phyloP scores from a whole-genome alignment of 192 early-diverging fungal genomes.

The Backusella parvicylindrica region DNA sequence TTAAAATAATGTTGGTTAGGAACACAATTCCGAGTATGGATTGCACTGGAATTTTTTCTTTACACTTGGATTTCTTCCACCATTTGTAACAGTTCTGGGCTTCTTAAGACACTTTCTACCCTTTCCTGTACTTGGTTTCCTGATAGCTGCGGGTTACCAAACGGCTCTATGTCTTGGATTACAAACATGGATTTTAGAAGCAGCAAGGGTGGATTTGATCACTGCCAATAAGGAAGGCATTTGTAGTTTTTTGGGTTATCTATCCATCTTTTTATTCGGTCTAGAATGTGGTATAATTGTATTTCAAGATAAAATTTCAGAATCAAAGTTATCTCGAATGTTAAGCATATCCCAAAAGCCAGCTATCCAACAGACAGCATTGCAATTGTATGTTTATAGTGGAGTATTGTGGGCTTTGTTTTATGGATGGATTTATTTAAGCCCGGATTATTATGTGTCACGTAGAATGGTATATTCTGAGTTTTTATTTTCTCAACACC shows the following conservation, averaged over 20 bases:
- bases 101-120: conserved; percentile 46
- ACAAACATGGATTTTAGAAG: conserved; percentile 71
- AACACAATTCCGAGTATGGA: conserved; percentile 93
- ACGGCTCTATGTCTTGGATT: conserved; percentile 51
- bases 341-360: not conserved
- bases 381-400: conserved; percentile 45
- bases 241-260: conserved; percentile 79
- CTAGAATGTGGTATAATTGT: conserved; percentile 68
- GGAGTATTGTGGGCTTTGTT: conserved; percentile 30
- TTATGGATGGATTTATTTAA: conserved; percentile 42
- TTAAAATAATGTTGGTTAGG: conserved; percentile 31
- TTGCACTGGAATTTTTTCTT: conserved; percentile 99
- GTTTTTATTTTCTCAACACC: not conserved
- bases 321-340: not conserved
- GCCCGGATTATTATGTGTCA: conserved; percentile 58
- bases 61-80: conserved; percentile 83
- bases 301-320: conserved; percentile 19
- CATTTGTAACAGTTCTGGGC: conserved; percentile 67
- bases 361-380: conserved; percentile 21
- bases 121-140: conserved; percentile 52
- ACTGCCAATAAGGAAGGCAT: conserved; percentile 91
- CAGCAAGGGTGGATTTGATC: conserved; percentile 68
- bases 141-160: conserved; percentile 60
- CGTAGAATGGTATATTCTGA: conserved; percentile 57
- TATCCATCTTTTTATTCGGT: conserved; percentile 76